Conservation (phyloP, 306 rosid genomes). For the Calophaca sinica region DNA sequence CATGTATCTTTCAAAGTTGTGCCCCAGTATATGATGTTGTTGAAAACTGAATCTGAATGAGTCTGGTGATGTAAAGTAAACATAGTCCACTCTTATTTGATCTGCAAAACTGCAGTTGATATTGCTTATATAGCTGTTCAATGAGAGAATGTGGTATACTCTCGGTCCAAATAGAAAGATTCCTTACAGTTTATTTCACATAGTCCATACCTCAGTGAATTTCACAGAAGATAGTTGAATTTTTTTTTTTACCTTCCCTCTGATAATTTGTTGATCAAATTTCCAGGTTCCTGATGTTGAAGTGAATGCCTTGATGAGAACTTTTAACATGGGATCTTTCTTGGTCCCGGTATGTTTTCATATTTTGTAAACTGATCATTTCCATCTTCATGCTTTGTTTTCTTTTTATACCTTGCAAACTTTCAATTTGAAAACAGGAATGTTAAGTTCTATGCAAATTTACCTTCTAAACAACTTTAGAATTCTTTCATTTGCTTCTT, state of each 20-base stretch:
- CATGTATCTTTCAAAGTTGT: too few relatives aligned
- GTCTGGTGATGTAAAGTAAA: too few relatives aligned
- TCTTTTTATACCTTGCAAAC: constrained; percentile 14
- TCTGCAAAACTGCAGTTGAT: neutral
- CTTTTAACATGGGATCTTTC: constrained; percentile 89
- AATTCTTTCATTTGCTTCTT: constrained; percentile 18
- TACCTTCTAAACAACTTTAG: neutral
- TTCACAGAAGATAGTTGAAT: constrained; percentile 9
- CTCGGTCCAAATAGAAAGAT: neutral
- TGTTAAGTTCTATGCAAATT: constrained; percentile 26
- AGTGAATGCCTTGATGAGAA: constrained; percentile 90
- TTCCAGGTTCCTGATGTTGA: constrained; percentile 90
- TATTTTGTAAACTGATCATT: constrained; percentile 20
- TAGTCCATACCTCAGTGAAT: constrained; percentile 4
- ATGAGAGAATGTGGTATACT: neutral
- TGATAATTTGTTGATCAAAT: constrained; percentile 47
- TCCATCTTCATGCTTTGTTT: constrained; percentile 23
- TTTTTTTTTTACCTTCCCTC: constrained; percentile 31
- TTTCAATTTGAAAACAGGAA: constrained; percentile 24
- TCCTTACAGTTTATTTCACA: neutral
- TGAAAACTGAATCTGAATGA: too few relatives aligned
- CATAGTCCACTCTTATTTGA: too few relatives aligned
- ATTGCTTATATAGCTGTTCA: constrained; percentile 16
- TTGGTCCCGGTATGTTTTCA: constrained; percentile 77
- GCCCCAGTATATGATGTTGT: too few relatives aligned